Evolutionary conservation across 768 basidiomycete genomes (phyloP), one percentile per base, ranked within the genome.

Genomic region (Leucocoprinus leucothites): DNA sequence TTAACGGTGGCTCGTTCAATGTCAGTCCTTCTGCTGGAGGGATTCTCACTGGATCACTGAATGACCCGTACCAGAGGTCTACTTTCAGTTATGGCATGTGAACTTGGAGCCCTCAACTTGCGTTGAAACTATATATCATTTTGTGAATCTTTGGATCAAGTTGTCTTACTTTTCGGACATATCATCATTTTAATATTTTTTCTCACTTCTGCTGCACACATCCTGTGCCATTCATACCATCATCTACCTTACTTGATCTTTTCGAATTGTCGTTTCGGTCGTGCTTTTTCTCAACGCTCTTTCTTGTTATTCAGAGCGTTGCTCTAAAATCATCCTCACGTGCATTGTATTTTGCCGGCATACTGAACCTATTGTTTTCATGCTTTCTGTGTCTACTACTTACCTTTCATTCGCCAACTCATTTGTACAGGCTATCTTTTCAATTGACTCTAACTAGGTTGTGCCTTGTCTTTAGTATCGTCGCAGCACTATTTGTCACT

Each of bases 61-160:
- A 76, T 63, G 89, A 91, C 70, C 87, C 86, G 31, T 92, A 92
- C 75, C 87, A 88, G 74, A 76, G 82, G 66, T 74, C 84, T 45
- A 73, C 75, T 60, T 92, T 86, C 64, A 86, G 84, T 56, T 92
- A 92, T 64, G 84, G 87, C 66, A 89, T 91, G 87, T 91, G 80
- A 84, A 71, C 57, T 57, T 26, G 58, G 58, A 57, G 58, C 14
- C 62, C 61, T 51, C 58, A 57, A 48, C 57, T 59, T 60, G 59
- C 59, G 50, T 63, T 55, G 38, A 59, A 61, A 58, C 58, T 57
- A 53, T 60, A 63, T 63, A 62, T 64, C 50, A 41, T 59, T 54
- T 58, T 45, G 41, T 57, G 51, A 57, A 57, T 60, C 51, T 48
- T 52, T 50, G 57, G 57, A 60, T 44, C 22, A 24, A 14, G 13